These are phyloP conservation scores for Monilinia fructigena DNA, from an alignment of 2,329 filamentous ascomycete genomes.

Conservation along the genomic window DNA sequence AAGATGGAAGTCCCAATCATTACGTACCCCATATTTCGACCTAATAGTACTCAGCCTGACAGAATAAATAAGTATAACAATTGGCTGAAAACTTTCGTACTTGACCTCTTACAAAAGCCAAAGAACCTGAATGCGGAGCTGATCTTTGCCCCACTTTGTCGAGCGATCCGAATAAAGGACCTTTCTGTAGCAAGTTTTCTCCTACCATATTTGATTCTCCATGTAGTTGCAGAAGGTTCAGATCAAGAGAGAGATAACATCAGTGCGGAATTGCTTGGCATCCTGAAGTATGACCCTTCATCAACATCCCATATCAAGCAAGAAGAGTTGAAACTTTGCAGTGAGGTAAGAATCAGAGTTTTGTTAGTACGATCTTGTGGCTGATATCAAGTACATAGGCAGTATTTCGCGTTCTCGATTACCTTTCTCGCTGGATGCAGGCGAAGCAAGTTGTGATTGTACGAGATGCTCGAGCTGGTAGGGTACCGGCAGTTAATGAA, in stretches of 20 bases:
- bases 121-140: slow-evolving; percentile 71
- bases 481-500: slow-evolving; percentile 43
- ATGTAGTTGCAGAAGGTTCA: slow-evolving; percentile 72
- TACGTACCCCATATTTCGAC: slow-evolving; percentile 70
- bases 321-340: slow-evolving; percentile 80
- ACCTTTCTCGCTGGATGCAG: slow-evolving; percentile 86
- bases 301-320: slow-evolving; percentile 58
- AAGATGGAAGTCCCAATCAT: slow-evolving; percentile 52
- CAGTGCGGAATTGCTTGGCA: slow-evolving; percentile 68
- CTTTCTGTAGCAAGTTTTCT: slow-evolving; percentile 83
- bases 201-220: slow-evolving; percentile 81
- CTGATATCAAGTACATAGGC: slow-evolving; percentile 54
- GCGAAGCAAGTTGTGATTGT: slow-evolving; percentile 47
- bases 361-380: slow-evolving; percentile 24
- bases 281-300: slow-evolving; percentile 61
- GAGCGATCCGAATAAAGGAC: slow-evolving; percentile 83
- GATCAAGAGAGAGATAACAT: slow-evolving; percentile 64
- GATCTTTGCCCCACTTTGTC: slow-evolving; percentile 77
- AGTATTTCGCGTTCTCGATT: slow-evolving; percentile 87
- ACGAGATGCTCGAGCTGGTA: slow-evolving; percentile 5
- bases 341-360: slow-evolving; percentile 61
- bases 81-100: slow-evolving; percentile 79
- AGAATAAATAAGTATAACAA: slow-evolving; percentile 73
- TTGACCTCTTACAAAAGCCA: slow-evolving; percentile 77
- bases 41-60: slow-evolving; percentile 50